Base-by-base conservation (phyloP, 768 basidiomycete species). In the Rhizopogon sp. region DNA sequence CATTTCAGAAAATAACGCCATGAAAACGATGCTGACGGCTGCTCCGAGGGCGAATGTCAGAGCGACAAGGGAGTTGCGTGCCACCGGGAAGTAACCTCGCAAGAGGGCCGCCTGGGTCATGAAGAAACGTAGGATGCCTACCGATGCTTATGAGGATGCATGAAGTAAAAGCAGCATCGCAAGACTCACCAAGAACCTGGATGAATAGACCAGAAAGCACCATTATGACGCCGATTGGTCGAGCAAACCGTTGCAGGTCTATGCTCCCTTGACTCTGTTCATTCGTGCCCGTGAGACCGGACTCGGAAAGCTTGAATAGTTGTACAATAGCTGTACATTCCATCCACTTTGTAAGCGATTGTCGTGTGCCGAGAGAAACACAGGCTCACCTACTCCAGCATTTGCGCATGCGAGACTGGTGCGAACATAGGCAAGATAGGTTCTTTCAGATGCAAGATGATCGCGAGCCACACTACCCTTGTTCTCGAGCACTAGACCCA, bases 381-480 rank as follows among this genome's bases (percentile, higher is more conserved):
- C n/a, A 2, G 9, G 31, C 80, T 59, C 53, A 83, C 82, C 83
- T 37, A 86, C 81, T 33, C 83, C 84, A 5, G 81, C 72, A 3
- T 80, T 77, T 3, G 82, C 79, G 40, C 84, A 72, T 2, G 81
- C 77, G 46, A 86, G 70, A 61, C 83, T 84, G 3, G 84, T 86
- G n/a, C 84, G 74, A 47, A 83, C 71, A 58, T 85, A 86, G 13
- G 84, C 82, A 39, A 86, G 68, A 60, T 82, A 85, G 2, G 84
- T 85, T 44, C 84, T 71, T 60, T 85, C 84, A 16, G 77, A 80
- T 2, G 84, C 84, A 1, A 85, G 70, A 60, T 86, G 84, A 59
- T 86, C 84, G 10, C 84, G 75, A 7, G 84, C 84, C 2, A 83
- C 81, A 58, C 78, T 83, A 7, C 84, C 84, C 20, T 75, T 75